phyloP scores from a whole-genome alignment of 306 rosid genomes.

The Cucurbita argyrosperma region DNA sequence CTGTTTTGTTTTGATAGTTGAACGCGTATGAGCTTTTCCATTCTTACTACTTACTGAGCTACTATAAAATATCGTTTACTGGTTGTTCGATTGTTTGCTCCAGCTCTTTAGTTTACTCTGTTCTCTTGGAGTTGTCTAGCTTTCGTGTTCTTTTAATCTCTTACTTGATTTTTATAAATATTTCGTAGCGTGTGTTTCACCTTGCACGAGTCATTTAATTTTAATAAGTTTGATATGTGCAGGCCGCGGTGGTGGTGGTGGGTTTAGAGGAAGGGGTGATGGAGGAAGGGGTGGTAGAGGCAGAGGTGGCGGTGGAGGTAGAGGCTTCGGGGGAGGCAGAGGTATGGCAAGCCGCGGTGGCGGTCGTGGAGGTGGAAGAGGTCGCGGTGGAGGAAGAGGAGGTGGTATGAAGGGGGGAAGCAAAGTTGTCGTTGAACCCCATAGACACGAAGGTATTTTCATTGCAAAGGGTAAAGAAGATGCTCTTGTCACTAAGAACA shows the following conservation, averaged over 20 bases:
- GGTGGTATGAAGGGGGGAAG: constrained; percentile 44
- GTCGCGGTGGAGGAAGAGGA: constrained; percentile 9
- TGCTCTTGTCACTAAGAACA: constrained; percentile 79
- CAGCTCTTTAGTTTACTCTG: not conserved
- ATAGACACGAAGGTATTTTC: constrained; percentile 74
- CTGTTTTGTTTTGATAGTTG: not conserved
- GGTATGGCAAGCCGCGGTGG: not conserved
- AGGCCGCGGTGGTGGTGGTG: constrained; percentile 40
- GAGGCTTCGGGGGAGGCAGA: constrained; percentile 6
- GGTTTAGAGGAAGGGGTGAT: constrained; percentile 25
- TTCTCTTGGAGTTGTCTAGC: not conserved
- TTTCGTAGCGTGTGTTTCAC: not conserved
- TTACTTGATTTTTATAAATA: not conserved
- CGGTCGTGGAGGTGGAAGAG: constrained; percentile 21
- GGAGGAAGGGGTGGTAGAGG: constrained; percentile 13
- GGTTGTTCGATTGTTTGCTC: not conserved
- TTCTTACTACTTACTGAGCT: not conserved
- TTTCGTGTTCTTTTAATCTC: not conserved
- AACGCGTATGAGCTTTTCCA: not conserved
- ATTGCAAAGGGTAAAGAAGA: constrained; percentile 83
- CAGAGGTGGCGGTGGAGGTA: constrained; percentile 15
- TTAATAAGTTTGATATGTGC: not conserved
- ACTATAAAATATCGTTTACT: not conserved
- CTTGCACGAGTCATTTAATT: too few species aligned
- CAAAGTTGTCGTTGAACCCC: constrained; percentile 34